These are phyloP conservation scores for Quercus tomentella DNA, from an alignment of 331 rosid genomes.

Conservation along the genomic window DNA sequence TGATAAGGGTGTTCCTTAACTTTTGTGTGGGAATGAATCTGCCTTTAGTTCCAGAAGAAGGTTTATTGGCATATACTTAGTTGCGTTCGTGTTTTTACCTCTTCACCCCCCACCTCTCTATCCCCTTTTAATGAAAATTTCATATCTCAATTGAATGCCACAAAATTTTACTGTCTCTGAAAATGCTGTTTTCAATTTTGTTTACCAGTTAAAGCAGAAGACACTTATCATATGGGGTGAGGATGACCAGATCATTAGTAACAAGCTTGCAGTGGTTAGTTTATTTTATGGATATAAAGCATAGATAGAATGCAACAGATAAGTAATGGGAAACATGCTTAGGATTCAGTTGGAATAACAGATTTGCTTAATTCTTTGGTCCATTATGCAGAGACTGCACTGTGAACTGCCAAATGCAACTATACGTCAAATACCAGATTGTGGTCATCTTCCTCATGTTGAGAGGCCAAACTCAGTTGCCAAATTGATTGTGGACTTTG, in stretches of 20 bases:
- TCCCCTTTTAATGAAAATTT: not conserved
- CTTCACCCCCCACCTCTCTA: not conserved
- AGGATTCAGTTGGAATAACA: not conserved
- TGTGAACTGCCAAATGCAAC: conserved; percentile 73
- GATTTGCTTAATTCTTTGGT: not conserved
- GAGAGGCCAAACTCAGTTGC: conserved; percentile 64
- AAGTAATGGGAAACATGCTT: not conserved
- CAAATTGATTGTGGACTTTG: conserved; percentile 59
- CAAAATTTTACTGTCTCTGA: not conserved
- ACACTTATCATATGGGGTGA: conserved; percentile 96
- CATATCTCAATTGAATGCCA: not conserved
- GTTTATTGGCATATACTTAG: not conserved
- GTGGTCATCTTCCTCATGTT: conserved; percentile 93
- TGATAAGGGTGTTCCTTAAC: not conserved
- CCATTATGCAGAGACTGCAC: conserved; percentile 63
- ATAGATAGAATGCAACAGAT: not conserved
- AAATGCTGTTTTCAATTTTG: conserved; percentile 8
- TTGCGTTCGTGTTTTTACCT: not conserved
- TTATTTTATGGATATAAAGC: conserved; percentile 2
- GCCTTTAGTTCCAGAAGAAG: not conserved
- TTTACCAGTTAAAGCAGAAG: conserved; percentile 72
- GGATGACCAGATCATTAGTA: conserved; percentile 75
- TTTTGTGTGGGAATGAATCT: not conserved
- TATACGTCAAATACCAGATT: conserved; percentile 65
- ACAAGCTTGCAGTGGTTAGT: conserved; percentile 86